phyloP scores from a whole-genome alignment of 768 basidiomycete species.

The Boletus tylopilopsis region DNA sequence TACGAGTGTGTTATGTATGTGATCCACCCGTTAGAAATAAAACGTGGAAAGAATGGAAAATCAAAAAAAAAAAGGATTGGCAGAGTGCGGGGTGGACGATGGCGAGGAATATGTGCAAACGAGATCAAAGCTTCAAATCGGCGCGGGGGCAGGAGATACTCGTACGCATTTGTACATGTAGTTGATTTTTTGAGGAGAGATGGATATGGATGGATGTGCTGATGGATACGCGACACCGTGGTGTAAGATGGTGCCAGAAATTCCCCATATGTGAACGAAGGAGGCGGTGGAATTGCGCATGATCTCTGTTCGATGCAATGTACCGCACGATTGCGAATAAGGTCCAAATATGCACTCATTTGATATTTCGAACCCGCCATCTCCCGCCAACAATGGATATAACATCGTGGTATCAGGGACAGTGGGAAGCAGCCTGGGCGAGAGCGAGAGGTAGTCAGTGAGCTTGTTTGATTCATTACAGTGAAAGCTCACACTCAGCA shows the following conservation, averaged over 20 bases:
- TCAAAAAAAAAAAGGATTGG: not conserved
- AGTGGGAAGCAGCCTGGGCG: conserved; percentile 4
- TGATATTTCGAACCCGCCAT: conserved; percentile 4
- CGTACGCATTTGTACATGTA: not conserved
- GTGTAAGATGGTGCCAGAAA: not conserved
- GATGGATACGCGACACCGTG: not conserved
- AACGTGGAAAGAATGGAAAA: not conserved
- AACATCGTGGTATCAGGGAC: not conserved
- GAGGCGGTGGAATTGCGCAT: not conserved
- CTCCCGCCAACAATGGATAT: not conserved
- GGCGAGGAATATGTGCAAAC: not conserved
- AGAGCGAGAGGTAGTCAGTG: conserved; percentile 2
- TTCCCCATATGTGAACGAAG: not conserved
- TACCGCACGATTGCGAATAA: too few relatives aligned
- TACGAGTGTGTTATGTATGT: not conserved
- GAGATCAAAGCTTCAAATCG: not conserved
- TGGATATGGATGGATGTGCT: not conserved
- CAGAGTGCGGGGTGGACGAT: not conserved
- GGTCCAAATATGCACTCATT: conserved; percentile 1
- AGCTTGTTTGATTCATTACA: not conserved
- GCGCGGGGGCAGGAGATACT: conserved; percentile 2
- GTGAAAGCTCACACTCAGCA: conserved; percentile 13
- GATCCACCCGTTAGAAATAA: not conserved
- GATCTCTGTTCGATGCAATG: too few relatives aligned
- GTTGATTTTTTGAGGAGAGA: not conserved